phyloP scores from a whole-genome alignment of 73 alveolate species.

The Paramecium primaurelia region DNA sequence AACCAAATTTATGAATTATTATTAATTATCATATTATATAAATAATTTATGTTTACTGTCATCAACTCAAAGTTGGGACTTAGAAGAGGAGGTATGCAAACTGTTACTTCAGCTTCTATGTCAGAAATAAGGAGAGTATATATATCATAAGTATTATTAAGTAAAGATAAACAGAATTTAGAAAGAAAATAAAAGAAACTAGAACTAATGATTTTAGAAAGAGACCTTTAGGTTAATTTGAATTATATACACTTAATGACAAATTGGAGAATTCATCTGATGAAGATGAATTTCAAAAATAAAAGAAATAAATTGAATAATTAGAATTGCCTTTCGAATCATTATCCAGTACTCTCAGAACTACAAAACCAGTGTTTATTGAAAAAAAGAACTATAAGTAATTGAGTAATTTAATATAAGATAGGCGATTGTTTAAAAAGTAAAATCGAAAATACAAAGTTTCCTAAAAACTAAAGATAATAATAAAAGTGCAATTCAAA shows the following conservation, averaged over 20 bases:
- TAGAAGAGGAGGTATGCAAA: not conserved
- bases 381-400: not conserved
- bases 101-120: not conserved
- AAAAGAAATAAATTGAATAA: not conserved
- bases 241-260: not conserved
- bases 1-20: conserved; percentile 46
- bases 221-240: conserved; percentile 10
- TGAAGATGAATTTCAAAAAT: not conserved
- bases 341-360: not conserved
- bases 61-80: not conserved
- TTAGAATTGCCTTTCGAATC: not conserved
- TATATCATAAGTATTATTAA: not conserved
- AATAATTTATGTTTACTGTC: conserved; percentile 4
- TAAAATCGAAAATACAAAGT: not conserved
- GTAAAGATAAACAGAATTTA: not conserved
- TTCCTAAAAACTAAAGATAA: not conserved
- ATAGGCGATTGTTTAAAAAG: not conserved
- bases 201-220: not conserved
- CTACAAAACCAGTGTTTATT: not conserved
- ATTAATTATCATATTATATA: not conserved
- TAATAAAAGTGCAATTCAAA: not conserved
- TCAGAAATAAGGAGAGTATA: not conserved
- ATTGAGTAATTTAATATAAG: not conserved
- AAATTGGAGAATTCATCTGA: not conserved
- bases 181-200: not conserved